Evolutionary conservation across 768 basidiomycete species (phyloP), one percentile per base, ranked within the genome.

Genomic region (Kwoniella shandongensis): DNA sequence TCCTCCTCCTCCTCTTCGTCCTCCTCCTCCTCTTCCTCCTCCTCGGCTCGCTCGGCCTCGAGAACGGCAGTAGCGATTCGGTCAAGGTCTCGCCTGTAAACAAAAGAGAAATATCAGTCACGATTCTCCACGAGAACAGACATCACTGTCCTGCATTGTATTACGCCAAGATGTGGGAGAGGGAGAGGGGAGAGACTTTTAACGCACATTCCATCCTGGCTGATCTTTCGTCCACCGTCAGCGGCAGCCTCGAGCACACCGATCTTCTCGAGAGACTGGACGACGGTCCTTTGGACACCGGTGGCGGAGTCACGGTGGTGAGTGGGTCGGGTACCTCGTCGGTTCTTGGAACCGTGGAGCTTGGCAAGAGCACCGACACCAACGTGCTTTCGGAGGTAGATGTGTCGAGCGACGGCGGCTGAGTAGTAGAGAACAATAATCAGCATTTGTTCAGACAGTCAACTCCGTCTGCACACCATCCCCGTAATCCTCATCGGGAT

Each of bases 351-450:
- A 78, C 96, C 96, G 81, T 98, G 92, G 39, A 97, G 88, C 84
- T 96, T 98, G 80, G 84, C 86, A 44, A 76, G 67, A 26, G 77
- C 75, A 72, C 91, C 92, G 64, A 94, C 85, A 72, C 92, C 92
- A 71, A 93, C 90, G 76, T 90, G 88, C 82, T 94, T 93, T 78
- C 94, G 90, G 78, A 99, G 88, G 85, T 99, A 98, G 80, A 97
- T 96, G 86, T 97, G 94, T 75, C 94, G 88, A 80, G 94, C 94
- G 72, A 98, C 81, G 64, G 93, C 90, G 77, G 93, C 93, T 96
- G 72, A 29, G 22, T 3, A 23, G 13, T 1, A 17, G 4, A 10
- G n/a, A 4, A 11, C 4, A n/a, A 26, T 22, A 18, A 51, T 51
- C 50, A 41, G 50, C 27, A 41, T 22, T 4, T 22, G 17, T 25